A percentile compares a stretch with the other conserved stretches of the same genome.
phyloP scores from a whole-genome alignment of 768 basidiomycete species.

The button mushroom (Agaricus bisporus) region DNA sequence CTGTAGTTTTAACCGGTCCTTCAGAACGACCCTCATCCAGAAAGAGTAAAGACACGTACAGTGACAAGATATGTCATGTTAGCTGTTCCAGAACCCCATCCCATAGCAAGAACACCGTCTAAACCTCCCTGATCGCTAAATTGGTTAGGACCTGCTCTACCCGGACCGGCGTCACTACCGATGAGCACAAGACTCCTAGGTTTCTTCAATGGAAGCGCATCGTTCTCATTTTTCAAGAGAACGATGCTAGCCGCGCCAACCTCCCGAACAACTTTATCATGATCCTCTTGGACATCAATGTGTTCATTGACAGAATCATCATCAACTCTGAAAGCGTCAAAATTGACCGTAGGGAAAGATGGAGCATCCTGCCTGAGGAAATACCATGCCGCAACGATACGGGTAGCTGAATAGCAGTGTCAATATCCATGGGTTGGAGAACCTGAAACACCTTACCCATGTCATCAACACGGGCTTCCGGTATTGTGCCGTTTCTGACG shows the following conservation, averaged over 20 bases:
- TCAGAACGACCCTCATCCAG: neutral
- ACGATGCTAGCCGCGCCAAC: slow-evolving; percentile 72
- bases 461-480: slow-evolving; percentile 60
- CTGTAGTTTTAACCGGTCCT: slow-evolving; percentile 21
- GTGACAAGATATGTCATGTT: slow-evolving; percentile 77
- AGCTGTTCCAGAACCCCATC: slow-evolving; percentile 86
- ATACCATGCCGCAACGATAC: slow-evolving; percentile 72
- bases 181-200: slow-evolving; percentile 55
- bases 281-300: slow-evolving; percentile 65
- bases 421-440: neutral
- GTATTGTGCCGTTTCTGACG: slow-evolving; percentile 69
- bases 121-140: slow-evolving; percentile 58
- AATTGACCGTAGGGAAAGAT: slow-evolving; percentile 61
- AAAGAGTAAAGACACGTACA: slow-evolving; percentile 29
- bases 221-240: slow-evolving; percentile 64
- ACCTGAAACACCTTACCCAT: slow-evolving; percentile 45
- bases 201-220: slow-evolving; percentile 52
- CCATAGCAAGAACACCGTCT: slow-evolving; percentile 79
- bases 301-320: slow-evolving; percentile 51
- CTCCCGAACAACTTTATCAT: slow-evolving; percentile 59
- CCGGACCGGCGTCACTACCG: slow-evolving; percentile 63
- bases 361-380: slow-evolving; percentile 56
- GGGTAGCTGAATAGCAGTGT: slow-evolving; percentile 40
- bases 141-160: slow-evolving; percentile 62
- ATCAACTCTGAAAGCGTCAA: slow-evolving; percentile 55